phyloP scores from a whole-genome alignment of 495 filamentous ascomycete genomes.

The Tuber indicum region DNA sequence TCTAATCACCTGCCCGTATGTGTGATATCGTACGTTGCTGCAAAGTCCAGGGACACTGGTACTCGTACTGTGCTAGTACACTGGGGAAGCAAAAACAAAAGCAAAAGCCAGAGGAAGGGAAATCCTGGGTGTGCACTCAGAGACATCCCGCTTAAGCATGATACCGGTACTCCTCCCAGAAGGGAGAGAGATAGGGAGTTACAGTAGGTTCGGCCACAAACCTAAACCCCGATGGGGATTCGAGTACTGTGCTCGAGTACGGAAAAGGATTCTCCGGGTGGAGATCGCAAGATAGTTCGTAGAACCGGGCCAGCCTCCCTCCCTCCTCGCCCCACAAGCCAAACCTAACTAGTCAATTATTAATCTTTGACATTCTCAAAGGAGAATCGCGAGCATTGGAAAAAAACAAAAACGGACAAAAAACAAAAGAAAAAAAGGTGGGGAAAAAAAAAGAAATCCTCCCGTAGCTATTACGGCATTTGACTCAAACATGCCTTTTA shows the following conservation, averaged over 20 bases:
- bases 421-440: slow-evolving; percentile 23
- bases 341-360: slow-evolving; percentile 3
- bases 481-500: neutral
- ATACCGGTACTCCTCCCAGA: neutral
- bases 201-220: neutral
- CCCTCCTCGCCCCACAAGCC: neutral
- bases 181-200: too few relatives aligned
- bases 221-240: neutral
- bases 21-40: neutral
- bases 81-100: neutral
- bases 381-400: neutral
- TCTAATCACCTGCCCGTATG: neutral
- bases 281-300: neutral
- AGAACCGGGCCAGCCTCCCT: neutral
- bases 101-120: neutral
- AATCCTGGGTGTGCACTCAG: neutral
- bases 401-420: slow-evolving; percentile 7
- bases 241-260: neutral
- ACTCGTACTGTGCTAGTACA: neutral
- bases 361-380: neutral
- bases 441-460: slow-evolving; percentile 29
- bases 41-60: neutral
- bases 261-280: neutral
- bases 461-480: neutral
- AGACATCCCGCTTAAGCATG: neutral